Percentiles rank a stretch among this genome's conserved stretches.
Conservation (phyloP, 2,329 filamentous ascomycete genomes). For the Penicillium psychrosexuale region DNA sequence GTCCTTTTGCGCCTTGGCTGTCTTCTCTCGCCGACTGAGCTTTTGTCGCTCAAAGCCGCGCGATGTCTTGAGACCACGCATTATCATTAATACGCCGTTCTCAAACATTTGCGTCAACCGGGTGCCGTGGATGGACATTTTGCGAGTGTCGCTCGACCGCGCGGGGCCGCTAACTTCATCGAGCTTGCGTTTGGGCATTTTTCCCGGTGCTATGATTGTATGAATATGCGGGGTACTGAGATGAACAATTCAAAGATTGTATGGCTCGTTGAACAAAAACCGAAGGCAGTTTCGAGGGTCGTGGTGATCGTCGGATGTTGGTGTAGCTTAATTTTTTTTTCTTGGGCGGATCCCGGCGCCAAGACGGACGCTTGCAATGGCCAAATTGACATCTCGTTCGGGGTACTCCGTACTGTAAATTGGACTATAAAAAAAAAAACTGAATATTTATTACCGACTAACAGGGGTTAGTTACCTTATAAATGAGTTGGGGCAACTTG, state of each 20-base stretch:
- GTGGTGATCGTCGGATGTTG: slow-evolving; percentile 6
- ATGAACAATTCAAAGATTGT: background rate
- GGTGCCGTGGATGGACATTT: slow-evolving; percentile 33
- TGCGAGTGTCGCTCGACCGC: slow-evolving; percentile 24
- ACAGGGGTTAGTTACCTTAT: accelerated
- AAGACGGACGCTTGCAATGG: slow-evolving; percentile 11
- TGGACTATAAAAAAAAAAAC: background rate
- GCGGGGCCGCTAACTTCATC: slow-evolving; percentile 29
- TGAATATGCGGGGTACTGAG: background rate
- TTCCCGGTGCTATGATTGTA: background rate
- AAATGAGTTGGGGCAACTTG: background rate
- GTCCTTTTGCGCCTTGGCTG: slow-evolving; percentile 48
- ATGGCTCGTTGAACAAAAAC: background rate
- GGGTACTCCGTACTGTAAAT: background rate
- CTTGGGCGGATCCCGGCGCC: slow-evolving; percentile 19
- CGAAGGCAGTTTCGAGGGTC: background rate
- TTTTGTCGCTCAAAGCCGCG: slow-evolving; percentile 64
- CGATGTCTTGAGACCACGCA: slow-evolving; percentile 55
- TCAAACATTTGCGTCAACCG: slow-evolving; percentile 49
- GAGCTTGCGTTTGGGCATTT: slow-evolving; percentile 44
- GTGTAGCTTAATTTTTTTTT: slow-evolving; percentile 21
- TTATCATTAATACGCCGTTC: slow-evolving; percentile 50
- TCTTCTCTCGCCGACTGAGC: slow-evolving; percentile 57
- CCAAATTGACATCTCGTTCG: background rate
- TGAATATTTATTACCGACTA: no score